Evolutionary conservation across 2,329 filamentous ascomycete genomes (phyloP), one percentile per base, ranked within the genome.

Genomic region (Lasiodiplodia citricola): DNA sequence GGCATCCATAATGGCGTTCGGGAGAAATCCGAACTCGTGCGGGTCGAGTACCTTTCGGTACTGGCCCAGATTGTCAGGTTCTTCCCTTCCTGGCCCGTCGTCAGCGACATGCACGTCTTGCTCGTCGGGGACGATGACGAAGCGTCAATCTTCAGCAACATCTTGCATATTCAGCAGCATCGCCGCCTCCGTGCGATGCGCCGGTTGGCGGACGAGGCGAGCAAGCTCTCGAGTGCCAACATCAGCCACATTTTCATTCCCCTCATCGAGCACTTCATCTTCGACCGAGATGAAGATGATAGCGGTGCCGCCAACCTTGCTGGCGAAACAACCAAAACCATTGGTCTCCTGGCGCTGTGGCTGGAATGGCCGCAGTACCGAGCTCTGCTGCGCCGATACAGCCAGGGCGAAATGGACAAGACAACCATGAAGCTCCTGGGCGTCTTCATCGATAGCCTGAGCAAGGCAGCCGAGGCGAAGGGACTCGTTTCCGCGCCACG

Each of bases 311-410:
- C 96, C 73, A 95, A 94, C 62, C 85, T 98, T 66, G 90, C 93
- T 62, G 93, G 94, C 18, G 93, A 97, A 78, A 90, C 95, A 5
- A 91, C 94, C n/a, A 88, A 86, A 11, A 91, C 94, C 0, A 91
- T 99, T 69, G 91, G 92, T 2, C 85, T 87, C 31, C 80, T 99
- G 68, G 89, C 92, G 4, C 85, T 88, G 70, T 93, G 90, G 70
- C 81, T 99, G 16, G 93, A 96, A 75, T 98, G 95, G 94, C 90
- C 90, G 50, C 94, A 97, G 73, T 98, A 95, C 81, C 90, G 93
- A 51, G 91, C 92, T 7, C 89, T 95, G 16, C 87, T 99, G 71
- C 90, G 92, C 75, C 88, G 94, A 69, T 98, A 96, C 75, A 91
- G 88, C 56, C 95, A 94, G 76, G 89, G 91, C 35, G 92, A 96